Evolutionary conservation across 2,329 filamentous ascomycete genomes (phyloP).

Genomic region (Colletotrichum zoysiae): DNA sequence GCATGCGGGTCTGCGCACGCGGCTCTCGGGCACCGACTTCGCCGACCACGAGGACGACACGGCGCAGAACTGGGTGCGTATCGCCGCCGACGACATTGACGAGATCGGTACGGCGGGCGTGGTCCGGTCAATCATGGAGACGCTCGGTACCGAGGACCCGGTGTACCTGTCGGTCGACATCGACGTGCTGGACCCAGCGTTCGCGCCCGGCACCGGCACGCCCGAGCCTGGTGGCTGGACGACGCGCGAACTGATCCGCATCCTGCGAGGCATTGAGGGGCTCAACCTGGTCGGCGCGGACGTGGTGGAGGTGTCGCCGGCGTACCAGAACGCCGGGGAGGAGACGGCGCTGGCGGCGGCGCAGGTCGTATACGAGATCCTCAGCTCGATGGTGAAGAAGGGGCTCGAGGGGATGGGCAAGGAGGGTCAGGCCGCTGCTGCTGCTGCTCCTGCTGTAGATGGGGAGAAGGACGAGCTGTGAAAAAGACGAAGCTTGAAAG

Average conservation of each 20-base stretch:
- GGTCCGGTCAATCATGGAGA: conserved; percentile 75
- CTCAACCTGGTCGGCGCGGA: conserved; percentile 91
- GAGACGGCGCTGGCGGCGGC: conserved; percentile 86
- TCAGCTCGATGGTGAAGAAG: conserved; percentile 79
- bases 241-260: conserved; percentile 86
- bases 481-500: neutral
- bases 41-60: conserved; percentile 79
- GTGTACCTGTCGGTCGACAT: conserved; percentile 78
- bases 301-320: conserved; percentile 88
- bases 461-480: conserved; percentile 55
- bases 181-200: conserved; percentile 54
- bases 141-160: conserved; percentile 79
- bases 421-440: conserved; percentile 46
- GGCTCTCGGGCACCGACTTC: conserved; percentile 75
- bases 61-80: conserved; percentile 82
- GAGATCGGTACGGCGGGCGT: conserved; percentile 81
- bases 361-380: conserved; percentile 87
- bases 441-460: conserved; percentile 29
- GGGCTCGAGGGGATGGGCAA: conserved; percentile 55
- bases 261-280: conserved; percentile 83
- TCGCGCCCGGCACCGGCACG: conserved; percentile 81
- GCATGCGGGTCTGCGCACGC: conserved; percentile 85
- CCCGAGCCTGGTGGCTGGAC: conserved; percentile 94
- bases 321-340: conserved; percentile 85
- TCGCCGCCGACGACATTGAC: conserved; percentile 89